Base-by-base conservation (phyloP, 2,329 filamentous ascomycete genomes). In the Alternaria incomplexa region DNA sequence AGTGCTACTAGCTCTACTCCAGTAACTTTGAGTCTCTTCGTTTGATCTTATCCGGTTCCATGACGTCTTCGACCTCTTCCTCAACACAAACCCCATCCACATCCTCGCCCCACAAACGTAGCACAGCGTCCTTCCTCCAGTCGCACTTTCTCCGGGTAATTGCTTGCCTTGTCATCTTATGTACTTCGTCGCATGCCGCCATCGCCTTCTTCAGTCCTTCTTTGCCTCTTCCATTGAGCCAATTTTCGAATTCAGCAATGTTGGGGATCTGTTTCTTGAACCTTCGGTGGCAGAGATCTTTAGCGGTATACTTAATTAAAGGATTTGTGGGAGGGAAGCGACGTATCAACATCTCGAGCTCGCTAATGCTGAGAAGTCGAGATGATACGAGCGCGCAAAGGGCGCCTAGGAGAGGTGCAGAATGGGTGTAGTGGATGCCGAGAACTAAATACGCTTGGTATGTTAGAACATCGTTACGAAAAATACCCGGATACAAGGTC, bases 241-340 rank as follows among this genome's bases (percentile, higher is more conserved):
- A 40, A 6, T 17, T 17, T 1, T 17, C 3, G 8, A 40, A 17
- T 40, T 40, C n/a, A 40, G 4, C 12, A 17, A 57, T 32, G 36
- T 64, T 43, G 1, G 7, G n/a, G n/a, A 61, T 58, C 30, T 61
- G 23, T 46, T 63, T 59, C 28, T 53, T 56, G 23, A 60, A 52
- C 23, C 61, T 52, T 32, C 51, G 28, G 32, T 56, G 46, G 30
- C 61, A 63, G 30, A 60, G 36, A 3, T 43, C 28, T 15, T 63
- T 48, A 3, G 56, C 56, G 9, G 44, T 36, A 48, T 63, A 40
- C 46, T 60, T 46, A 3, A 63, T 48, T n/a, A 63, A 22, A 20
- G 56, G 56, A n/a, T 63, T 57, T 20, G 51, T 46, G 61, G 36
- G 36, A 40, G 15, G 36, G 36, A 40, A 40, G 36, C 36, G 36